A percentile compares a stretch with the other conserved stretches of the same genome.
Evolutionary conservation across 169 alveolate genomes (phyloP).

Genomic region (Eimeria necatrix): DNA sequence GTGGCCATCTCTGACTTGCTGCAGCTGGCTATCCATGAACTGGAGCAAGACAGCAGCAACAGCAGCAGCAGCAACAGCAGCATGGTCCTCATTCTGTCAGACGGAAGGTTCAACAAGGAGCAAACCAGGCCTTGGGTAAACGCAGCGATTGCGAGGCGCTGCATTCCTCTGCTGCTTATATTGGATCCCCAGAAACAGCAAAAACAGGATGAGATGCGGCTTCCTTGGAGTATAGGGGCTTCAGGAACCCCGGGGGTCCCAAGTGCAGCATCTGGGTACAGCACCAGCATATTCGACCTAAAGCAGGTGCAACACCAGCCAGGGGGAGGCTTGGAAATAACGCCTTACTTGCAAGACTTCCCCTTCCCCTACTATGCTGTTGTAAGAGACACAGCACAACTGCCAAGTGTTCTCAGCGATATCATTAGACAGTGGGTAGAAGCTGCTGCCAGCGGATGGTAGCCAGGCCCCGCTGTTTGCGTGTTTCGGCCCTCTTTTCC

Average conservation of each 20-base stretch:
- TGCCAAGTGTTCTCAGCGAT: conserved; percentile 86
- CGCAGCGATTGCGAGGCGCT: conserved; percentile 88
- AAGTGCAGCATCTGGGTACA: conserved; percentile 44
- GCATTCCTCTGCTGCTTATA: conserved; percentile 90
- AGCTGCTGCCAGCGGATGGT: conserved; percentile 58
- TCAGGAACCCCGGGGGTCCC: neutral
- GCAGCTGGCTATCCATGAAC: conserved; percentile 90
- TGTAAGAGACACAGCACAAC: conserved; percentile 83
- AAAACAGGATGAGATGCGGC: neutral
- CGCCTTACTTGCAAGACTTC: conserved; percentile 94
- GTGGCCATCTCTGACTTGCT: conserved; percentile 82
- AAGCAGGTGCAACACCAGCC: conserved; percentile 87
- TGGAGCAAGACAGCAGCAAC: conserved; percentile 78
- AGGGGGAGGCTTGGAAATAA: conserved; percentile 89
- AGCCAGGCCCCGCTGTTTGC: no score
- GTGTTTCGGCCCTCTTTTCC: no score
- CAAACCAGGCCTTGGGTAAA: conserved; percentile 91
- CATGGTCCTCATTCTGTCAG: conserved; percentile 93
- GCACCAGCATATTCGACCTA: conserved; percentile 89
- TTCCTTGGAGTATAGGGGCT: neutral
- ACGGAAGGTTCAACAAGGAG: conserved; percentile 96
- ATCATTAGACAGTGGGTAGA: conserved; percentile 88
- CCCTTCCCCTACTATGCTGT: conserved; percentile 96
- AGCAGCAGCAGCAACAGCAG: conserved; percentile 82
- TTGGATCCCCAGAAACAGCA: conserved; percentile 87